phyloP scores from a whole-genome alignment of 1,284 basidiomycete genomes.

The Papiliotrema flavescens region DNA sequence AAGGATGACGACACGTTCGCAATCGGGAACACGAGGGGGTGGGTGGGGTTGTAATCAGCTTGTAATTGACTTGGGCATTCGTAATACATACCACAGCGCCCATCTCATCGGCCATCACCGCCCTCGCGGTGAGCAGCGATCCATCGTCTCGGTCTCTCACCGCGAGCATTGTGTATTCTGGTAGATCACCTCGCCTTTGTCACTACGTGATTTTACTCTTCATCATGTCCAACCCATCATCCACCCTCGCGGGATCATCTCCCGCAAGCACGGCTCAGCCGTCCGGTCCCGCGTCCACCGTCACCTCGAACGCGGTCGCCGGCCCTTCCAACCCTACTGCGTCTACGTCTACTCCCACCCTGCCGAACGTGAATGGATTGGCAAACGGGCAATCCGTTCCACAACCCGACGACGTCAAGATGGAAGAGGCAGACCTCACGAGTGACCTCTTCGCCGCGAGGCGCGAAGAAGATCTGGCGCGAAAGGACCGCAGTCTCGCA shows the following conservation, averaged over 20 bases:
- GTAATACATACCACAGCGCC: too few species aligned
- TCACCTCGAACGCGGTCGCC: not conserved
- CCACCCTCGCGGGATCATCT: constrained; percentile 4
- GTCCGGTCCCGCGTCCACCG: not conserved
- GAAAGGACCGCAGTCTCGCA: constrained; percentile 74
- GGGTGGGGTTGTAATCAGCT: too few species aligned
- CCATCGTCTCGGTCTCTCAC: too few species aligned
- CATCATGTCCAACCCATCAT: constrained; percentile 10
- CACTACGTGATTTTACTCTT: not conserved
- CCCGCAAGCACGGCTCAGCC: not conserved
- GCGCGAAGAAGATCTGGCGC: constrained; percentile 67
- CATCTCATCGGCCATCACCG: too few species aligned
- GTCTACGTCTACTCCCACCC: not conserved
- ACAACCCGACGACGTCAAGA: not conserved
- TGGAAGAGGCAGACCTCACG: constrained; percentile 1
- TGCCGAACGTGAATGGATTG: constrained; percentile 1
- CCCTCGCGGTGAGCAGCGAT: too few species aligned
- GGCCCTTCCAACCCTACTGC: not conserved
- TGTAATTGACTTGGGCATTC: too few species aligned
- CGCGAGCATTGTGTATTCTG: too few species aligned
- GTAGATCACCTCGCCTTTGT: not conserved
- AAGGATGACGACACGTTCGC: too few species aligned
- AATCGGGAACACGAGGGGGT: too few species aligned
- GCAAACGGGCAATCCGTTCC: not conserved
- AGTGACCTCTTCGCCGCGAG: constrained; percentile 37